phyloP scores from a whole-genome alignment of 1,284 basidiomycete genomes.

The Wolfiporia cocos region DNA sequence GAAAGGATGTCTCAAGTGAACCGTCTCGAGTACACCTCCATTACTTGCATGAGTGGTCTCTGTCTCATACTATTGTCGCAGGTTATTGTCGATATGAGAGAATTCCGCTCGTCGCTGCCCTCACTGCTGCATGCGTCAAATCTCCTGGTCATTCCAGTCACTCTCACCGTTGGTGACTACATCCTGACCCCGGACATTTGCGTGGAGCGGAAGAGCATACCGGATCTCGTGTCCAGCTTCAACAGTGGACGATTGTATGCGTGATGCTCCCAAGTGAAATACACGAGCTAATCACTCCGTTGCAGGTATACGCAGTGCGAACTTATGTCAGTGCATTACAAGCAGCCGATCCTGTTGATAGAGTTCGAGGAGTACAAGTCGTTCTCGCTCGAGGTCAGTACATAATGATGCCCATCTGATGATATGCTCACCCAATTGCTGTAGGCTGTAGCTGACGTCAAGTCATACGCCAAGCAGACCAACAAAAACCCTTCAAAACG shows the following conservation, averaged over 20 bases:
- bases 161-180: constrained; percentile 94
- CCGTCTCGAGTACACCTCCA: constrained; percentile 55
- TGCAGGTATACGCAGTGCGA: constrained; percentile 94
- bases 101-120: constrained; percentile 91
- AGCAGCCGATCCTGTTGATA: constrained; percentile 91
- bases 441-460: constrained; percentile 56
- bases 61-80: constrained; percentile 23
- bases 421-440: neutral
- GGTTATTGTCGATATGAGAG: constrained; percentile 96
- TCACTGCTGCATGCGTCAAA: constrained; percentile 85
- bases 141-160: constrained; percentile 83
- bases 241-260: constrained; percentile 89
- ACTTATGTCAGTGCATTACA: constrained; percentile 94
- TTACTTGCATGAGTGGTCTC: neutral
- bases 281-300: neutral
- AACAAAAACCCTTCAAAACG: constrained; percentile 52
- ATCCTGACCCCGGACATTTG: constrained; percentile 94
- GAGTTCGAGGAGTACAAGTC: constrained; percentile 98
- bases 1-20: constrained; percentile 60
- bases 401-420: neutral
- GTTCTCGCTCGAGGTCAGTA: constrained; percentile 77
- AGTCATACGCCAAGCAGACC: constrained; percentile 54
- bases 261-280: too few species aligned
- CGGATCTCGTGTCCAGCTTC: constrained; percentile 89
- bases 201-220: constrained; percentile 92